These are phyloP conservation scores for Neltuma alba DNA, from an alignment of 306 rosid genomes.

Conservation along the genomic window DNA sequence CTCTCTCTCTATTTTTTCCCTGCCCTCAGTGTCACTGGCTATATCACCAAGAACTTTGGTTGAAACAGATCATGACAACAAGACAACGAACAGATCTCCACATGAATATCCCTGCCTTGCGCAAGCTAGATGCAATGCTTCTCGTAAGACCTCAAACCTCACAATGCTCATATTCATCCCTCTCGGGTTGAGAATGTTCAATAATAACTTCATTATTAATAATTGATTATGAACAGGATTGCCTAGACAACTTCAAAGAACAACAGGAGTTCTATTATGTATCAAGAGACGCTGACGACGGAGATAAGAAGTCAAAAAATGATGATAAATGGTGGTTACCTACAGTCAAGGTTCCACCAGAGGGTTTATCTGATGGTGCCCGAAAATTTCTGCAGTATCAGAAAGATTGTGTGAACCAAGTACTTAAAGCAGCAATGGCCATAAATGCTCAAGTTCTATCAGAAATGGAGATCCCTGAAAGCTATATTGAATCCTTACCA, in stretches of 20 bases:
- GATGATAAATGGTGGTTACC: slow-evolving; percentile 99
- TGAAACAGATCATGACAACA: slow-evolving; percentile 84
- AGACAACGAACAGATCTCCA: slow-evolving; percentile 91
- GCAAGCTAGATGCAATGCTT: slow-evolving; percentile 93
- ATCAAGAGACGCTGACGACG: slow-evolving; percentile 61
- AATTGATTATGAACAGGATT: slow-evolving; percentile 59
- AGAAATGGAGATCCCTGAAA: slow-evolving; percentile 96
- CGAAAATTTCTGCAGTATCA: slow-evolving; percentile 92
- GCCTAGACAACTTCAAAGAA: slow-evolving; percentile 82
- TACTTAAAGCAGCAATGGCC: slow-evolving; percentile 99
- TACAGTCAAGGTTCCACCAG: slow-evolving; percentile 73
- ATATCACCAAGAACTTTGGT: slow-evolving; percentile 33
- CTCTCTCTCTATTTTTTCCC: neutral
- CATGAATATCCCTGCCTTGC: slow-evolving; percentile 93
- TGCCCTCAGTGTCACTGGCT: neutral
- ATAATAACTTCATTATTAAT: neutral
- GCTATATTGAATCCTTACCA: slow-evolving; percentile 88
- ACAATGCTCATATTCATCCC: neutral
- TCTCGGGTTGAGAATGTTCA: slow-evolving; percentile 2
- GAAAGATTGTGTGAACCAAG: slow-evolving; percentile 97
- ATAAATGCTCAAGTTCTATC: slow-evolving; percentile 92
- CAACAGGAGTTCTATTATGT: slow-evolving; percentile 79
- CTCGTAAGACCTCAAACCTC: slow-evolving; percentile 54
- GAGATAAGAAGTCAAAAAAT: slow-evolving; percentile 62
- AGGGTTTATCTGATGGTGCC: slow-evolving; percentile 78